These are phyloP conservation scores for Mallotus repandus DNA, from an alignment of 441 rosid genomes.

Conservation along the genomic window DNA sequence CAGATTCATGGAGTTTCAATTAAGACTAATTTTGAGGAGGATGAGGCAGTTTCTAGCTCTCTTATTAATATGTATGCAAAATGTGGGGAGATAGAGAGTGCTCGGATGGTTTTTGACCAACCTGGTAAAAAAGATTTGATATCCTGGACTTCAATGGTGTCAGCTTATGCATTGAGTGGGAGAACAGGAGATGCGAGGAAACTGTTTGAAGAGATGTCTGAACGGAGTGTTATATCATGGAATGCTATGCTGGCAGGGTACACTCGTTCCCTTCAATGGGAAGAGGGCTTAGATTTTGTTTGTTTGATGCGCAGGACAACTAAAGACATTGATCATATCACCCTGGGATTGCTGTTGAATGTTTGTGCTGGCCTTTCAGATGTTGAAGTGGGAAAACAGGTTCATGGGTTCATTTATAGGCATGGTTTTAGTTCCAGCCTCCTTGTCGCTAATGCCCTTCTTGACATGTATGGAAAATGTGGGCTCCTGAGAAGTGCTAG, in stretches of 20 bases:
- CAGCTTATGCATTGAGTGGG: constrained; percentile 68
- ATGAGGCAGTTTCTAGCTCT: constrained; percentile 60
- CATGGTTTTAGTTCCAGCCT: constrained; percentile 43
- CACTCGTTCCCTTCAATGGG: constrained; percentile 51
- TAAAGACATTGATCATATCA: constrained; percentile 54
- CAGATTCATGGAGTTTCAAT: constrained; percentile 62
- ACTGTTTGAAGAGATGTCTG: constrained; percentile 78
- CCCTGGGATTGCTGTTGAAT: constrained; percentile 56
- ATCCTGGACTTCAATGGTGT: constrained; percentile 71
- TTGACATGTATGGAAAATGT: constrained; percentile 82
- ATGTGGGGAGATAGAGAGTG: constrained; percentile 58
- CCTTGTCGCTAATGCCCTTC: constrained; percentile 60
- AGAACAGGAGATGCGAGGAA: constrained; percentile 59
- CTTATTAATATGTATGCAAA: constrained; percentile 67
- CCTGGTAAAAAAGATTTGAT: constrained; percentile 51
- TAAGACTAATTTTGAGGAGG: constrained; percentile 44
- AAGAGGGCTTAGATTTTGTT: constrained; percentile 58
- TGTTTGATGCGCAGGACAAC: constrained; percentile 45
- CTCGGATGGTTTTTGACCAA: constrained; percentile 58
- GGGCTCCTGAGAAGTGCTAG: constrained; percentile 55
- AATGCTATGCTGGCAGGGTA: constrained; percentile 81
- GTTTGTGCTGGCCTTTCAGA: constrained; percentile 67
- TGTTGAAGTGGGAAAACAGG: constrained; percentile 65
- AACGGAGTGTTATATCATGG: constrained; percentile 70
- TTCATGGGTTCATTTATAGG: constrained; percentile 71